Evolutionary conservation across 495 filamentous ascomycete genomes (phyloP).

Genomic region (Annulohypoxylon nitens): DNA sequence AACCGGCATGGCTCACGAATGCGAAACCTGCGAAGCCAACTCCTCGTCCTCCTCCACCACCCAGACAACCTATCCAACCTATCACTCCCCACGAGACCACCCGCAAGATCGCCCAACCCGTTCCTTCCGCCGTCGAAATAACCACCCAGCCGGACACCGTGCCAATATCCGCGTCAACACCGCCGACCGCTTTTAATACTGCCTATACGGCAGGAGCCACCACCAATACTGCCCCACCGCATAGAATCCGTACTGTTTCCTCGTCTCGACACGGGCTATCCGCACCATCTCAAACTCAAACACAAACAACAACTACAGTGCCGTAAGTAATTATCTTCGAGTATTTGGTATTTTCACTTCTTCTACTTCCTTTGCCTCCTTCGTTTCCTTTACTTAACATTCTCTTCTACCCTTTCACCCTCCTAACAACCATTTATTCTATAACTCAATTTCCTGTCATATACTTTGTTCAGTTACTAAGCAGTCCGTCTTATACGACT

Average conservation of each 20-base stretch:
- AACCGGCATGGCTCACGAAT: slow-evolving; percentile 75
- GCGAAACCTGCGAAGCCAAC: slow-evolving; percentile 55
- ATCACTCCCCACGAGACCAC: neutral
- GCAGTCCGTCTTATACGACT: slow-evolving; percentile 11
- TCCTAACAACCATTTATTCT: neutral
- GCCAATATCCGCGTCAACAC: slow-evolving; percentile 18
- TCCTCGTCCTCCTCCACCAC: slow-evolving; percentile 51
- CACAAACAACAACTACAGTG: slow-evolving; percentile 4
- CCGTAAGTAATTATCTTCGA: slow-evolving; percentile 32
- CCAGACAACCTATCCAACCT: slow-evolving; percentile 18
- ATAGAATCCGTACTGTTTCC: neutral
- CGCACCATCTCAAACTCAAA: slow-evolving; percentile 16
- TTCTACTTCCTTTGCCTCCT: neutral
- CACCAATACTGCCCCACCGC: slow-evolving; percentile 1
- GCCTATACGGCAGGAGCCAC: slow-evolving; percentile 1
- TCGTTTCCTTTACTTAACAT: neutral
- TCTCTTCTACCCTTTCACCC: no score
- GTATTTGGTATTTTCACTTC: neutral
- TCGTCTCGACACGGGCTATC: slow-evolving; percentile 10
- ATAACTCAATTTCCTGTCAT: neutral
- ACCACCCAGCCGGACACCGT: slow-evolving; percentile 34
- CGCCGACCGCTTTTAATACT: slow-evolving; percentile 20
- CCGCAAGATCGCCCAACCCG: slow-evolving; percentile 5
- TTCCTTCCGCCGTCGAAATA: slow-evolving; percentile 10
- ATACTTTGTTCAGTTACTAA: slow-evolving; percentile 35